A percentile compares a stretch with the other conserved stretches of the same genome.
Evolutionary conservation across 345 rosid genomes (phyloP).

Genomic region (Rhizophora apiculata): DNA sequence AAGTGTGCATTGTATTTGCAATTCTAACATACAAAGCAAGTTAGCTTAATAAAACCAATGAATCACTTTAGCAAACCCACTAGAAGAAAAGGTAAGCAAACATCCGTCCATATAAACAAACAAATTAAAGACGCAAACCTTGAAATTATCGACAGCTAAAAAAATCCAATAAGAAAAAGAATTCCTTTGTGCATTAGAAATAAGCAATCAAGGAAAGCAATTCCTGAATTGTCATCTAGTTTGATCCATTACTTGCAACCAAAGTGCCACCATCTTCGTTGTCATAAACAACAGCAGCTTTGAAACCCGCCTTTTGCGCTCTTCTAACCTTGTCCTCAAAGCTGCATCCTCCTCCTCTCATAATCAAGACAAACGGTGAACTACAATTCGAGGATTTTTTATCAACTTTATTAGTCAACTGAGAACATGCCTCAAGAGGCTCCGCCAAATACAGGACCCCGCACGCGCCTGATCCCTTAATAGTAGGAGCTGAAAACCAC

Average conservation of each 20-base stretch:
- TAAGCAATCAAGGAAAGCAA: too few species aligned
- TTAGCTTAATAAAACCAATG: too few species aligned
- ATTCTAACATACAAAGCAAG: too few species aligned
- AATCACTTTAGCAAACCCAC: too few species aligned
- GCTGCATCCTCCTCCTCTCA: slow-evolving; percentile 83
- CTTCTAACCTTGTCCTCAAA: slow-evolving; percentile 87
- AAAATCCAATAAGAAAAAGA: not conserved
- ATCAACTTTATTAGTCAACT: slow-evolving; percentile 47
- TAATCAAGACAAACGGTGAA: slow-evolving; percentile 58
- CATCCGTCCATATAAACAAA: too few species aligned
- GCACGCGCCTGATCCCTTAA: slow-evolving; percentile 61
- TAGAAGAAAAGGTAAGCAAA: too few species aligned
- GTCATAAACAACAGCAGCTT: slow-evolving; percentile 72
- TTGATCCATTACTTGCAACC: slow-evolving; percentile 67
- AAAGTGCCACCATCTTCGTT: slow-evolving; percentile 55
- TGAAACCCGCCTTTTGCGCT: slow-evolving; percentile 79
- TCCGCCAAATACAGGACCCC: slow-evolving; percentile 64
- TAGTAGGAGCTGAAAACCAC: slow-evolving; percentile 46
- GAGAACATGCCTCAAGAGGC: slow-evolving; percentile 78
- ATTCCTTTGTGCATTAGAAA: not conserved
- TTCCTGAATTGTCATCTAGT: slow-evolving; percentile 1
- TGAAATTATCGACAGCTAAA: too few species aligned
- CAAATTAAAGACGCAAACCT: too few species aligned
- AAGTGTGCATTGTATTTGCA: too few species aligned
- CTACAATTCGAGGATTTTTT: slow-evolving; percentile 31